These are phyloP conservation scores for Lichtheimia ramosa DNA, from an alignment of 371 early-diverging fungal species.

Conservation along the genomic window DNA sequence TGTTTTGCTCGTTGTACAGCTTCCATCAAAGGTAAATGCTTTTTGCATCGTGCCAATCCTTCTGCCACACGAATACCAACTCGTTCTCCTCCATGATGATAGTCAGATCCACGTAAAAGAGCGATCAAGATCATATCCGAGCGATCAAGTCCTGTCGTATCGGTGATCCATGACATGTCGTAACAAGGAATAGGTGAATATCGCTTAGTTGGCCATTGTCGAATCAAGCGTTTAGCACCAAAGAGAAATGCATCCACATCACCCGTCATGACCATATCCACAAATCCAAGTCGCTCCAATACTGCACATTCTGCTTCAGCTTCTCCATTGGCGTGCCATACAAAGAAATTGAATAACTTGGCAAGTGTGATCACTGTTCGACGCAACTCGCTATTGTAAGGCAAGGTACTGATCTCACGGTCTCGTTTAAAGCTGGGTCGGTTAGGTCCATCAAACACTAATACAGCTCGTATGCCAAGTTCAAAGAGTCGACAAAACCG, in stretches of 20 bases:
- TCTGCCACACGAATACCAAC: slow-evolving; percentile 31
- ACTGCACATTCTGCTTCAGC: slow-evolving; percentile 50
- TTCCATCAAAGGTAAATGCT: slow-evolving; percentile 22
- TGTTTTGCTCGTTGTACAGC: slow-evolving; percentile 8
- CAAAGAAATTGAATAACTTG: slow-evolving; percentile 23
- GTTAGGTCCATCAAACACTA: slow-evolving; percentile 42
- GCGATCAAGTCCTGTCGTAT: slow-evolving; percentile 24
- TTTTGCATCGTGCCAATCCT: slow-evolving; percentile 25
- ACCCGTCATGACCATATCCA: slow-evolving; percentile 36
- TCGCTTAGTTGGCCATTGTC: slow-evolving; percentile 27
- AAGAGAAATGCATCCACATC: slow-evolving; percentile 43
- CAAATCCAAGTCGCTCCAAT: slow-evolving; percentile 29
- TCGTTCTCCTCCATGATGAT: slow-evolving; percentile 24
- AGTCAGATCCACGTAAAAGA: slow-evolving; percentile 37
- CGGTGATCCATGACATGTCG: slow-evolving; percentile 26
- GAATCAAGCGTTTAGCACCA: slow-evolving; percentile 34
- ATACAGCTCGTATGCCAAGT: slow-evolving; percentile 38
- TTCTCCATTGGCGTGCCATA: slow-evolving; percentile 42
- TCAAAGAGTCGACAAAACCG: slow-evolving; percentile 31
- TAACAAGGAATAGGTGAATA: slow-evolving; percentile 18
- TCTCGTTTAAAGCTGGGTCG: slow-evolving; percentile 35
- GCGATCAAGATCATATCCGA: slow-evolving; percentile 46
- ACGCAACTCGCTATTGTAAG: slow-evolving; percentile 11
- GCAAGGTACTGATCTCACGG: slow-evolving; percentile 14
- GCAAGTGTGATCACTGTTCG: slow-evolving; percentile 15